Evolutionary conservation across 1,139 yeast species (phyloP), one percentile per base, ranked within the genome.

Genomic region (Pichia sp.): DNA sequence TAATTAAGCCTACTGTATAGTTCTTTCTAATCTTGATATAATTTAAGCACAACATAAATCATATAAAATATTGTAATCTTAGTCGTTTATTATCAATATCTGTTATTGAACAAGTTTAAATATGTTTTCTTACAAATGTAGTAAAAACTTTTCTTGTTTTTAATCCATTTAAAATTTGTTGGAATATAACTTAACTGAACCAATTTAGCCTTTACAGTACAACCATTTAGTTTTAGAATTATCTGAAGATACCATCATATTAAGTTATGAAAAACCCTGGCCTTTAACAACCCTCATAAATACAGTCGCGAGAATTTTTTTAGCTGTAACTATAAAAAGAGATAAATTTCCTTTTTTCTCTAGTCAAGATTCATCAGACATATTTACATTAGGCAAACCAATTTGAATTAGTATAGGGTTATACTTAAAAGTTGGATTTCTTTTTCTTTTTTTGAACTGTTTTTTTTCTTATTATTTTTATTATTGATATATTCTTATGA

Each of bases 401-500:
- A 15, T 32, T 9, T 15, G 24, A 20, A 6, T 16, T 15, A 35
- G 45, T 22, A 35, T 42, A 46, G 29, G 48, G 42, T n/a, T 46
- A 42, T 43, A 30, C 45, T 39, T 11, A 3, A 13, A 18, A 13
- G 9, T 24, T 25, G 29, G 18, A 30, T 12, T 29, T 18, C 8
- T 9, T 22, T 30, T 29, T 40, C 15, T 37, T 24, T 23, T n/a
- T 38, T 12, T 27, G 11, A 20, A 24, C 15, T 38, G 6, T 30
- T 15, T 12, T 24, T 24, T 18, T 35, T 22, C 27, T 8, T 38
- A 34, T 35, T 25, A 6, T 40, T 27, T 20, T 34, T 38, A 16
- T 43, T 41, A 16, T 45, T 42, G 24, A 34, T 30, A 30, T n/a
- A 40, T 50, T 49, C 42, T 49, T 27, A 59, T 62, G 66, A 62